These are phyloP conservation scores for Chytridium lagenaria DNA, from an alignment of 371 early-diverging fungal species.

Conservation along the genomic window DNA sequence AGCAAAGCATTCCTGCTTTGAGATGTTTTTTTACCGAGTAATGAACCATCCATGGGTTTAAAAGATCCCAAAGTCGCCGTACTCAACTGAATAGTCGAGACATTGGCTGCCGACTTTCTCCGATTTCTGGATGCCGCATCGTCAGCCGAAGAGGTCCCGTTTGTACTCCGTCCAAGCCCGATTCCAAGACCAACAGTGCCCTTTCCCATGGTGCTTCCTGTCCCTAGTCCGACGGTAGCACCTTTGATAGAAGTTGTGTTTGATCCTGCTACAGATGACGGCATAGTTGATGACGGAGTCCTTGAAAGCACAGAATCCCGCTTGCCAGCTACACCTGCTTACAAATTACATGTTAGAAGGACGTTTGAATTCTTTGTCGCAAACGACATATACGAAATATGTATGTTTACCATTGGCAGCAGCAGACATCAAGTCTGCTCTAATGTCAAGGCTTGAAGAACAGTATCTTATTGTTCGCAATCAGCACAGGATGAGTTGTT, in stretches of 20 bases:
- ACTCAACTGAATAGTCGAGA: not conserved
- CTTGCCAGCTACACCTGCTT: not conserved
- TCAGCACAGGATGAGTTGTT: no score
- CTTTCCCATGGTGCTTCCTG: not conserved
- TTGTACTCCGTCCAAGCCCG: not conserved
- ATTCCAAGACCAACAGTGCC: not conserved
- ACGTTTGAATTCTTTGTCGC: no score
- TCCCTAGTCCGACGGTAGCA: not conserved
- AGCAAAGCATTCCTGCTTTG: not conserved
- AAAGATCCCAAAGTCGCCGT: conserved; percentile 11
- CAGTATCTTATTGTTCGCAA: no score
- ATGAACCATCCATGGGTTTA: not conserved
- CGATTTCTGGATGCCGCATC: not conserved
- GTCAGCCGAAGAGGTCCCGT: no score
- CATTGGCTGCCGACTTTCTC: not conserved
- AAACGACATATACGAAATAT: no score
- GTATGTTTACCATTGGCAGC: no score
- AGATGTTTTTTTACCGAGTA: not conserved
- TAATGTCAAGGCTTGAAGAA: no score
- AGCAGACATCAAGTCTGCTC: no score
- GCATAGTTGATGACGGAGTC: not conserved
- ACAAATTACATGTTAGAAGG: not conserved
- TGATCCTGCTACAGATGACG: not conserved
- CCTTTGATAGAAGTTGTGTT: not conserved
- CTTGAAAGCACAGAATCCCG: not conserved